Conservation (phyloP, 2,329 filamentous ascomycete species). For the Botryotinia calthae region DNA sequence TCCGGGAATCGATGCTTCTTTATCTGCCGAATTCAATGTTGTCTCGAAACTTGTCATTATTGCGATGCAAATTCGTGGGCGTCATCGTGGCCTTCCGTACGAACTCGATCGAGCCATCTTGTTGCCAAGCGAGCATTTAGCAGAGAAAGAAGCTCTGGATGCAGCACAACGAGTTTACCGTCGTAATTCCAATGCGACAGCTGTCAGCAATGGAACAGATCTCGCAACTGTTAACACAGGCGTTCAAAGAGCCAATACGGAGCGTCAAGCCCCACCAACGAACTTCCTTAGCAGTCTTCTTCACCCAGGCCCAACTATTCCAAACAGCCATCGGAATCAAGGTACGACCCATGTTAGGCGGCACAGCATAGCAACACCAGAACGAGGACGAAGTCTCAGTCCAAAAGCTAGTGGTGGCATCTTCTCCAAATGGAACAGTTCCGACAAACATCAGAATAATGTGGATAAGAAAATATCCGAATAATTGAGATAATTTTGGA, state of each 20-base stretch:
- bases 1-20: constrained; percentile 69
- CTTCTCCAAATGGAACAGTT: constrained; percentile 16
- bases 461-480: constrained; percentile 1
- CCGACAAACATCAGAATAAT: constrained; percentile 8
- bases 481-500: neutral
- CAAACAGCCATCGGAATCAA: constrained; percentile 30
- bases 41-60: constrained; percentile 62
- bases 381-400: constrained; percentile 12
- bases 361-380: constrained; percentile 16
- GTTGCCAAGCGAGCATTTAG: constrained; percentile 62
- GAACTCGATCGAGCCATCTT: constrained; percentile 68
- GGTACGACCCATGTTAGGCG: constrained; percentile 6
- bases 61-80: constrained; percentile 67
- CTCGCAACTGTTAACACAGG: constrained; percentile 12
- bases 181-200: constrained; percentile 24
- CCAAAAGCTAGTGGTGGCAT: constrained; percentile 13
- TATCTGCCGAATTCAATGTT: constrained; percentile 76
- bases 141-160: constrained; percentile 57
- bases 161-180: constrained; percentile 21
- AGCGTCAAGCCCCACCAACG: constrained; percentile 19
- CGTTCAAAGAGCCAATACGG: constrained; percentile 22
- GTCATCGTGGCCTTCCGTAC: constrained; percentile 67
- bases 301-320: constrained; percentile 38
- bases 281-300: constrained; percentile 36
- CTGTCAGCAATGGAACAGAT: constrained; percentile 18